A percentile compares a stretch with the other conserved stretches of the same genome.
Evolutionary conservation across 768 basidiomycete genomes (phyloP).

Genomic region (Kwoniella bestiolae): DNA sequence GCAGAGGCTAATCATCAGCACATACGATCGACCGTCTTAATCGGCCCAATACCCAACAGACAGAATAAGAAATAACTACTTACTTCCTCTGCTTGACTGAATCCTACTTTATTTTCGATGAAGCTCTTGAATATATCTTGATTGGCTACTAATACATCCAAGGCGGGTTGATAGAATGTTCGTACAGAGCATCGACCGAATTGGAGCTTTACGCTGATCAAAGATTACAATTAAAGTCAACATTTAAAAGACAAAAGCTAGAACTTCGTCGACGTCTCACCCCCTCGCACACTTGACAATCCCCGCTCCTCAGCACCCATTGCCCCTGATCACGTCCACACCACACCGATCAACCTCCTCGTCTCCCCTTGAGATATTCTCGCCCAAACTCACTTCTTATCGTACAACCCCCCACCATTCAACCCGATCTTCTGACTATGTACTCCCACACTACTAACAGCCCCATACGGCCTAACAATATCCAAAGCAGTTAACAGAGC

Average conservation of each 20-base stretch:
- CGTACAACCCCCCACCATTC: slow-evolving; percentile 42
- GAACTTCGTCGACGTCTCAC: neutral
- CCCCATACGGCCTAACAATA: slow-evolving; percentile 53
- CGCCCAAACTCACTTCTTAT: slow-evolving; percentile 48
- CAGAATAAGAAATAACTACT: neutral
- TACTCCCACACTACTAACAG: slow-evolving; percentile 51
- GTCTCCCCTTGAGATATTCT: neutral
- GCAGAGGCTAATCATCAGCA: slow-evolving; percentile 12
- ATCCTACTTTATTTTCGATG: slow-evolving; percentile 39
- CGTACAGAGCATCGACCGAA: slow-evolving; percentile 49
- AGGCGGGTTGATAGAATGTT: slow-evolving; percentile 35
- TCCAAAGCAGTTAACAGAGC: slow-evolving; percentile 52
- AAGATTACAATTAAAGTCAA: no score
- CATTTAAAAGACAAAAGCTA: no score
- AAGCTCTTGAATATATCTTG: slow-evolving; percentile 41
- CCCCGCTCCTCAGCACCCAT: neutral
- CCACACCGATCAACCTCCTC: neutral
- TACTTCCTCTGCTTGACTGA: slow-evolving; percentile 42
- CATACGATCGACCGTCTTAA: no score
- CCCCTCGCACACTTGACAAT: neutral
- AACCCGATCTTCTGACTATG: slow-evolving; percentile 41
- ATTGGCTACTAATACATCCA: slow-evolving; percentile 40
- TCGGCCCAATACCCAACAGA: neutral
- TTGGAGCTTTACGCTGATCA: slow-evolving; percentile 40
- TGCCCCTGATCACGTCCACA: neutral